Base-by-base conservation (phyloP, 2,329 filamentous ascomycete species). In the Neoarthrinium moseri region DNA sequence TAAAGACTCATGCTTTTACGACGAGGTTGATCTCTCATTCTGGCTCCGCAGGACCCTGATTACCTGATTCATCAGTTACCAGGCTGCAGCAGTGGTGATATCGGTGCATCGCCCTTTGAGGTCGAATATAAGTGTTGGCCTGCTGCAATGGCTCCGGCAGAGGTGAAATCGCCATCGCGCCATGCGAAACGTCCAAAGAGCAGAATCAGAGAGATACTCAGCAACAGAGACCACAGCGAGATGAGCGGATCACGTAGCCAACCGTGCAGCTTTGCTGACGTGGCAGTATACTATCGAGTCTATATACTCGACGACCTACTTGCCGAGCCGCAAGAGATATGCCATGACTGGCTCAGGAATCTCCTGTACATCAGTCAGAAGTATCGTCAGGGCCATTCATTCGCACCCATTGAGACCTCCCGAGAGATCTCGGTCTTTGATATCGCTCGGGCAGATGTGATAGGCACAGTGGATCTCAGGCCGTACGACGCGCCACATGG, bases 281-380 rank as follows among this genome's bases (percentile, higher is more conserved):
- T 60, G n/a, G 54, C 56, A 4, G 47, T 53, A 20, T 51, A 50
- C 3, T 60, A 60, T 26, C 54, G 57, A n/a, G 41, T 60, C 35
- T 60, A 56, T 39, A 50, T 56, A 15, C 56, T 60, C 13, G 56
- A 59, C 20, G 57, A 60, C 43, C 51, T 59, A 5, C 53, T 60
- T 5, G 55, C 56, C 17, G 57, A 60, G 46, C 57, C 57, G 6
- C 56, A 59, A 29, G 56, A 60, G 46, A 51, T 60, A 22, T 49
- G 53, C 24, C 53, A 59, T 35, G 56, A 60, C 36, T 57, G 55
- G 52, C 48, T 46, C 21, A 50, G 55, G 5, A 53, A 55, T 26
- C 36, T 57, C 18, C 39, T 60, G 2, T 60, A 59, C 45, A 54
- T 59, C 23, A 52, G 54, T 21, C 56, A 58, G 30, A 50, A 55